phyloP scores from a whole-genome alignment of 129 eudicot genomes.

The Chrysanthemum seticuspe region DNA sequence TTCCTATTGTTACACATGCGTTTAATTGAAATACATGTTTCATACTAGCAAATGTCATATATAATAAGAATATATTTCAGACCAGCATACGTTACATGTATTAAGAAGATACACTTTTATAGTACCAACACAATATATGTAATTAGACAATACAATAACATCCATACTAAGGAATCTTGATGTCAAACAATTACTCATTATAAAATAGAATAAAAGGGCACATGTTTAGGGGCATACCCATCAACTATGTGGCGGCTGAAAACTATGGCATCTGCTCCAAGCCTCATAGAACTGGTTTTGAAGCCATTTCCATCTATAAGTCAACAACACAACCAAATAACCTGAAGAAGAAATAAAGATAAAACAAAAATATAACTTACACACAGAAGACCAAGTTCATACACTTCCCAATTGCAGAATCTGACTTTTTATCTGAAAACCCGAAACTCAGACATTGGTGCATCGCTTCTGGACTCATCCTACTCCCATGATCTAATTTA shows the following conservation, averaged over 20 bases:
- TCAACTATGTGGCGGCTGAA: neutral
- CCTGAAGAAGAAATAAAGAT: neutral
- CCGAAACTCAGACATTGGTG: slow-evolving; percentile 88
- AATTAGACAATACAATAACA: too few species aligned
- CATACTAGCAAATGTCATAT: neutral
- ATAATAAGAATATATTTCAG: too few species aligned
- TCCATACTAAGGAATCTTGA: too few species aligned
- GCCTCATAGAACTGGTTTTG: slow-evolving; percentile 52
- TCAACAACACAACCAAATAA: slow-evolving; percentile 27
- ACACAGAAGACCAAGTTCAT: slow-evolving; percentile 25
- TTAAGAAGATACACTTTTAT: too few species aligned
- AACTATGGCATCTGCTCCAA: slow-evolving; percentile 2
- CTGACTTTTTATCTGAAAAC: slow-evolving; percentile 72
- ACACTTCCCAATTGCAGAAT: slow-evolving; percentile 81
- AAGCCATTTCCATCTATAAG: slow-evolving; percentile 93
- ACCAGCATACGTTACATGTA: too few species aligned
- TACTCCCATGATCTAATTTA: slow-evolving; percentile 76
- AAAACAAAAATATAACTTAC: neutral
- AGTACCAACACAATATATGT: too few species aligned
- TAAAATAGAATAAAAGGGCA: neutral
- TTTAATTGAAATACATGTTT: neutral
- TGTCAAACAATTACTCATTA: too few species aligned
- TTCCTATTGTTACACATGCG: neutral
- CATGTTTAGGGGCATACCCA: neutral
- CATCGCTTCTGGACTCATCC: slow-evolving; percentile 90